Evolutionary conservation across 1,284 basidiomycete species (phyloP), one percentile per base, ranked within the genome.

Genomic region (Fomitopsis pinicola): DNA sequence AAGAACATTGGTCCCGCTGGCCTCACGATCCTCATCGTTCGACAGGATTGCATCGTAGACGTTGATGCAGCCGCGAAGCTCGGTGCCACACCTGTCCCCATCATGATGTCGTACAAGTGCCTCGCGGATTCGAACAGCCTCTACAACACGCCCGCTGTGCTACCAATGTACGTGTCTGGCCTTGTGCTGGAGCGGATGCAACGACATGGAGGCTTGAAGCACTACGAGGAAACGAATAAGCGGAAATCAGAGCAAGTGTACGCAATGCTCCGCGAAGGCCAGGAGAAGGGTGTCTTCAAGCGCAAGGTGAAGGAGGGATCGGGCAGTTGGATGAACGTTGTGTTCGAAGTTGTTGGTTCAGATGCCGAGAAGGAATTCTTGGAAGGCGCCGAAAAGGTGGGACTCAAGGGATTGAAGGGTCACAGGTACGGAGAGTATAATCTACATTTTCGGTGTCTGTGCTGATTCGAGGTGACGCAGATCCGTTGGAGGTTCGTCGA

Each of bases 1-100:
- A 99, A 99, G 82, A 99, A 99, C 75, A 82, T 99, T 57, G 97
- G 97, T 5, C 97, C 97, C 1, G 89, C 96, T 0, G 97, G 97
- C 3, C 80, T 97, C 28, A 97, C 95, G 5, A 86, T 99, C 70
- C 80, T 97, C 64, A 97, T 99, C 74, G 94, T 98, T 19, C 87
- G 94, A 38, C 87, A 96, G 66, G 94, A 97, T 75, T 89, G 97
- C 71, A 81, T 97, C 69, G 93, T 95, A 68, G 91, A 92, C 72
- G 88, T 92, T 45, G 90, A 94, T 68, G 87, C 85, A 7, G 92
- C 94, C 0, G 82, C 86, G n/a, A 79, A 79, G 70, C 80, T 92
- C 59, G 92, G 91, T 55, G 87, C 90, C 15, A 75, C 83, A 2
- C 89, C 89, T 17, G 88, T 96, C 14, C 95, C 95, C 0, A 74